Base-by-base conservation (phyloP, 257 asterid genomes). In the Fraxinus cuspidata region DNA sequence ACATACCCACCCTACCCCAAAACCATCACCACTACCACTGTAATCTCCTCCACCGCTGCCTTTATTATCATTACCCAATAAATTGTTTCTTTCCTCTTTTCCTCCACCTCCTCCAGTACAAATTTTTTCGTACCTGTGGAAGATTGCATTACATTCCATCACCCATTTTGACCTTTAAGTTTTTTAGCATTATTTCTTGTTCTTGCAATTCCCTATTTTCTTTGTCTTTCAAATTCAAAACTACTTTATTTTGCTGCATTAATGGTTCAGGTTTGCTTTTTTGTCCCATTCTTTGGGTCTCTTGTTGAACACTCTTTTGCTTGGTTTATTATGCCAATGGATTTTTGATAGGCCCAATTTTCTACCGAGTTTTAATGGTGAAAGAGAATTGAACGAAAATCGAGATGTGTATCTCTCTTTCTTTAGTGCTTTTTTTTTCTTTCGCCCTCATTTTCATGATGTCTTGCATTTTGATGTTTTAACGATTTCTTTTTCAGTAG, bases 271-370 rank as follows among this genome's bases (percentile, higher is more conserved):
- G 83, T 77, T 74, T 35, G 51, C 65, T 63, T 70, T 68, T 73
- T 34, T 31, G 71, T 40, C 53, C 10, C 27, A 19, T n/a, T 53
- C 71, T 19, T 37, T 81, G 77, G 74, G 74, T 68, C 82, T 69
- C 76, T 79, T 81, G 76, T 73, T 76, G 38, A 76, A 77, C 71
- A 76, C 78, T 79, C 85, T 82, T 83, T 75, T 79, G 89, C 86
- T 72, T 85, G 87, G 87, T 82, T 76, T 75, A 75, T 78, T 78
- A 86, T 74, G 85, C 84, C 69, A 77, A 74, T 86, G 65, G 80
- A 83, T 65, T 77, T 81, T 29, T 58, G 70, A 81, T 87, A 92
- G 92, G 90, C 90, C 94, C 94, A 77, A 34, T 68, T 75, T 35
- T 81, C 92, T 90, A 89, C 92, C 83, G 71, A 83, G 75, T 56